Evolutionary conservation across 805 yeast species (phyloP).

Genomic region (Starmerella stellata): DNA sequence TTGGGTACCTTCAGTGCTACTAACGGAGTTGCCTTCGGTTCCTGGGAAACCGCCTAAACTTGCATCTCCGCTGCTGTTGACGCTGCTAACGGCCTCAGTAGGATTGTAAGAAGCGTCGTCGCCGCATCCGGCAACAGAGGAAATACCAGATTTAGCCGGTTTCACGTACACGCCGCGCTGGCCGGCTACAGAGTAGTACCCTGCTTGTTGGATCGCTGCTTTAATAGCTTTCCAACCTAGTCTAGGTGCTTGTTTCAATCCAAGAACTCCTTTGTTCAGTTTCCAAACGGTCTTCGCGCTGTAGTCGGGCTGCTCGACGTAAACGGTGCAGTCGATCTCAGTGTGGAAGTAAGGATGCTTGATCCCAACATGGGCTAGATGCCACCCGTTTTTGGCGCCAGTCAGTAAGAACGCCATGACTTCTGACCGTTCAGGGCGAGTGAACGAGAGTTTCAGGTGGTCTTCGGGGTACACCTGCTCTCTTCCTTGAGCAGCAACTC

Average conservation of each 20-base stretch:
- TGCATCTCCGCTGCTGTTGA: background rate
- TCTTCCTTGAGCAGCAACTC: background rate
- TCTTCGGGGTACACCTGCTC: background rate
- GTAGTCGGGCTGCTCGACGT: background rate
- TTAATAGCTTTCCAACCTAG: background rate
- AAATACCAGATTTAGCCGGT: too few relatives aligned
- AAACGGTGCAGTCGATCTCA: background rate
- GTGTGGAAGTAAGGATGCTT: background rate
- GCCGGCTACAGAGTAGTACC: background rate
- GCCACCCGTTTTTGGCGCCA: background rate
- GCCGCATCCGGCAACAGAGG: too few relatives aligned
- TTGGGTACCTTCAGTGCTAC: too few relatives aligned
- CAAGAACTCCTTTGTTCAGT: background rate
- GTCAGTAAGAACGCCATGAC: background rate
- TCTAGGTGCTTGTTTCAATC: background rate
- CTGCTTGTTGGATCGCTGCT: background rate
- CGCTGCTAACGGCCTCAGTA: too few relatives aligned
- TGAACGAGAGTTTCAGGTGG: background rate
- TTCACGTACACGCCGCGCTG: background rate
- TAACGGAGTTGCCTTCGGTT: too few relatives aligned
- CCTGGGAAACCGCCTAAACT: too few relatives aligned
- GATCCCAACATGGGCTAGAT: background rate
- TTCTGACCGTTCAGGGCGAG: background rate
- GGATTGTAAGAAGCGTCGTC: too few relatives aligned
- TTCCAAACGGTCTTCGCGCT: background rate